Percentiles rank a stretch among this genome's conserved stretches.
These are phyloP conservation scores for Piper longum DNA, from an alignment of 164 flowering plant species.

Conservation along the genomic window DNA sequence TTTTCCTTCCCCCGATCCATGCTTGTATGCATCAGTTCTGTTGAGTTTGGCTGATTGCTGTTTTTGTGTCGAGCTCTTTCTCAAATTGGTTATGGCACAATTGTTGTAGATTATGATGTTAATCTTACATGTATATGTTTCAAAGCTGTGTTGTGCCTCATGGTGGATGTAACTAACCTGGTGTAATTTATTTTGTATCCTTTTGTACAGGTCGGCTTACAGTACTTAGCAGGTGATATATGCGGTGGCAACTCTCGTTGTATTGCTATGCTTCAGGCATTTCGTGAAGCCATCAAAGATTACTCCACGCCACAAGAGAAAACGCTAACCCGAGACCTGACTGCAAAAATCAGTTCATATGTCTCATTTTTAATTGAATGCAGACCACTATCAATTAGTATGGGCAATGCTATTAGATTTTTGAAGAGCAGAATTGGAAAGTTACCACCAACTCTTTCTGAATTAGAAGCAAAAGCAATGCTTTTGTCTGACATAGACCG, in stretches of 20 bases:
- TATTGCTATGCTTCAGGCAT: conserved; percentile 88
- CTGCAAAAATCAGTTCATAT: conserved; percentile 64
- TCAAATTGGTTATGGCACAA: too few relatives aligned
- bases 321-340: conserved; percentile 55
- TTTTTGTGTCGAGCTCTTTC: too few relatives aligned
- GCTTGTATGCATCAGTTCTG: too few relatives aligned
- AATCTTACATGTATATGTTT: neutral
- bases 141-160: neutral
- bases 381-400: conserved; percentile 85
- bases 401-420: conserved; percentile 87
- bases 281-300: conserved; percentile 61
- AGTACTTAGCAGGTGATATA: conserved; percentile 62
- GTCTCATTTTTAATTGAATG: conserved; percentile 70
- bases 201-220: conserved; percentile 59
- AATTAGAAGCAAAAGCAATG: conserved; percentile 65
- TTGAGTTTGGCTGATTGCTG: too few relatives aligned
- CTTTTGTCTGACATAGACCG: conserved; percentile 59
- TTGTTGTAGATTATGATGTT: too few relatives aligned
- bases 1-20: too few relatives aligned
- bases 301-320: conserved; percentile 71
- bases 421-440: conserved; percentile 57
- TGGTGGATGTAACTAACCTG: conserved; percentile 2
- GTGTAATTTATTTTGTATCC: conserved; percentile 1
- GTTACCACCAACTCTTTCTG: conserved; percentile 51
- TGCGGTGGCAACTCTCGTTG: conserved; percentile 87